Evolutionary conservation across 1,284 basidiomycete genomes (phyloP), one percentile per base, ranked within the genome.

Genomic region (Trametes hirsuta): DNA sequence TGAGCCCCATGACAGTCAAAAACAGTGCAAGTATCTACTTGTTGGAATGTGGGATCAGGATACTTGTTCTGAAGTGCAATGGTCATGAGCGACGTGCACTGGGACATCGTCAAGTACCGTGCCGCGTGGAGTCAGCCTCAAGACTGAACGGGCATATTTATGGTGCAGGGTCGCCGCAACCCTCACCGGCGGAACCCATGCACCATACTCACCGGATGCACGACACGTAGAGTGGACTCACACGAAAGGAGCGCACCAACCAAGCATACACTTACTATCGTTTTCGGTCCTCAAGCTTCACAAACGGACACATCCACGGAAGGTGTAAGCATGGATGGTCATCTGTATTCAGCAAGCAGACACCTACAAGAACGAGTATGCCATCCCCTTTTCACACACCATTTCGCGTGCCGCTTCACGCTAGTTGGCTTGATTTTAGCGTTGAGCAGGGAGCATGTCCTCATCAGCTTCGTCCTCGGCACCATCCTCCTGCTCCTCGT

Each of bases 371-470:
- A 50, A 35, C 34, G 18, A 25, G 40, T 18, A n/a, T 15, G 22
- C n/a, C 42, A 56, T 18, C 24, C 25, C 18, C 35, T 21, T 11
- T 11, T 25, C 12, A 22, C 40, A 18, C 22, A 41, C 35, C 24
- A 10, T 22, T 3, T 18, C 21, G 10, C 5, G 4, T n/a, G n/a
- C 15, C 21, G 5, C 5, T 22, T 18, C 5, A 22, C 11, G 21
- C 3, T 2, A 5, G 42, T n/a, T n/a, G 22, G 11, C 15, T 25
- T 15, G 22, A 3, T 12, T 39, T 64, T 49, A 70, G 50, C 71
- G 61, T 53, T 71, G 71, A 15, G 69, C 65, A 10, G 68, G 60
- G n/a, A 71, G 53, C 45, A 74, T 69, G 11, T 72, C 69, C 34
- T 69, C 73, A 15, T 71, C 68, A 4, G 67, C 72, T 40, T 67